Percentiles rank a stretch among this genome's conserved stretches.
phyloP scores from a whole-genome alignment of 2,329 filamentous ascomycete genomes.

The Alternaria sp. region DNA sequence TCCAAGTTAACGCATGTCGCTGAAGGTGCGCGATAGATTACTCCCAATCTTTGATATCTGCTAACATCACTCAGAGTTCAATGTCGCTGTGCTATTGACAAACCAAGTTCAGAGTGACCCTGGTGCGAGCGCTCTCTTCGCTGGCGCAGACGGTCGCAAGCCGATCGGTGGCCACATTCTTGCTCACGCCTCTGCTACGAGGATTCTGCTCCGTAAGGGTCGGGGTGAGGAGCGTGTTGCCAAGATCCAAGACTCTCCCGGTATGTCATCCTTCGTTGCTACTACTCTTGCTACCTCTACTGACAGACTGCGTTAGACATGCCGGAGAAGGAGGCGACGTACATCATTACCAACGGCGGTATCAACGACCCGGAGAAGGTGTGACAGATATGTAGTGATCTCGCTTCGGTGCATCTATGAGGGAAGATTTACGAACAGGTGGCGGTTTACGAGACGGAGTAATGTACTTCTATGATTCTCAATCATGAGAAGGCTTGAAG shows the following conservation, averaged over 20 bases:
- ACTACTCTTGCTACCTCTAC: constrained; percentile 16
- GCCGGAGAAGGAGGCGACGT: constrained; percentile 71
- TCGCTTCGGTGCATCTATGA: not conserved
- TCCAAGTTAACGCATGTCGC: constrained; percentile 69
- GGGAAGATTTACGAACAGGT: not conserved
- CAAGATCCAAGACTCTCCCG: constrained; percentile 71
- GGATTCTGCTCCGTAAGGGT: constrained; percentile 70
- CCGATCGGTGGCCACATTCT: constrained; percentile 72
- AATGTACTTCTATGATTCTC: not conserved
- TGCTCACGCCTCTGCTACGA: constrained; percentile 71
- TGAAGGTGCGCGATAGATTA: constrained; percentile 54
- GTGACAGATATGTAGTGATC: constrained; percentile 34
- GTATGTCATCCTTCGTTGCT: constrained; percentile 46
- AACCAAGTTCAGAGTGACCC: constrained; percentile 76
- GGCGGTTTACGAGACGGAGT: not conserved
- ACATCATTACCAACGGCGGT: constrained; percentile 72
- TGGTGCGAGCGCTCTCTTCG: constrained; percentile 70
- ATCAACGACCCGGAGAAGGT: constrained; percentile 71
- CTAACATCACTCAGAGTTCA: constrained; percentile 61
- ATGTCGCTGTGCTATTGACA: constrained; percentile 64
- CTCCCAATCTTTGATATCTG: too few species aligned
- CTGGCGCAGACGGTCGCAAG: constrained; percentile 71
- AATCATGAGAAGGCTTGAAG: too few species aligned
- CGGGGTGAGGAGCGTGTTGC: constrained; percentile 73
- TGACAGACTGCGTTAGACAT: constrained; percentile 59